phyloP scores from a whole-genome alignment of 768 basidiomycete genomes.

The Tephrocybe rancida region DNA sequence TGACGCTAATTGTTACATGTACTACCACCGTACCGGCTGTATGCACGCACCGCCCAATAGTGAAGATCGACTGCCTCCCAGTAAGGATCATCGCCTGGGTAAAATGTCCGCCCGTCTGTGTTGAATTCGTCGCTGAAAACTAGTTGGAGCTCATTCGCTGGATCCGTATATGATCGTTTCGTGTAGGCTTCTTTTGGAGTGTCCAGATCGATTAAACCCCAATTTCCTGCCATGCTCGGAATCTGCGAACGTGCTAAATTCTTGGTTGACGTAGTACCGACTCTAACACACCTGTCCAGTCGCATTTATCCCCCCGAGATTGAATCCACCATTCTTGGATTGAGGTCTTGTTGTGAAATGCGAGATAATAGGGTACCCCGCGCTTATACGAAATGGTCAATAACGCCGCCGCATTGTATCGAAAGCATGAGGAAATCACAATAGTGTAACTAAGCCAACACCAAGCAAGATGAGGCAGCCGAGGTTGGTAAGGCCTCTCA shows the following conservation, averaged over 20 bases:
- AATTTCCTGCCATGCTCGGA: slow-evolving; percentile 62
- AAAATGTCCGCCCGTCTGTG: slow-evolving; percentile 76
- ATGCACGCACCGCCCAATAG: slow-evolving; percentile 64
- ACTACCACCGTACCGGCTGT: neutral
- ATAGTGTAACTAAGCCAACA: slow-evolving; percentile 55
- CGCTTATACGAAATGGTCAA: slow-evolving; percentile 35
- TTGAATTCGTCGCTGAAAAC: slow-evolving; percentile 94
- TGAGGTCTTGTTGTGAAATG: slow-evolving; percentile 49
- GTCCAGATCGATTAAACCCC: slow-evolving; percentile 73
- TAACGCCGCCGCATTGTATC: neutral
- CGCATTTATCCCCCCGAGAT: slow-evolving; percentile 76
- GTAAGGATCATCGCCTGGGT: slow-evolving; percentile 87
- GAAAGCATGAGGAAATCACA: slow-evolving; percentile 39
- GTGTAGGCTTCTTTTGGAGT: slow-evolving; percentile 68
- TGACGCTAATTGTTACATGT: neutral
- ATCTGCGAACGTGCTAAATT: slow-evolving; percentile 35
- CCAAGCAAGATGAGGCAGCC: slow-evolving; percentile 65
- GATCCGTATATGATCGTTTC: slow-evolving; percentile 51
- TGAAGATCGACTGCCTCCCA: slow-evolving; percentile 86
- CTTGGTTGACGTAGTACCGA: slow-evolving; percentile 1
- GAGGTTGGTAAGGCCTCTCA: slow-evolving; percentile 70
- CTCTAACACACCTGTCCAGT: slow-evolving; percentile 67
- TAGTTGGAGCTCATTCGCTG: slow-evolving; percentile 58
- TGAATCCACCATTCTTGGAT: slow-evolving; percentile 63
- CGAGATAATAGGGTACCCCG: slow-evolving; percentile 64